These are phyloP conservation scores for Penicillium salamii DNA, from an alignment of 495 filamentous ascomycete species.

Conservation along the genomic window DNA sequence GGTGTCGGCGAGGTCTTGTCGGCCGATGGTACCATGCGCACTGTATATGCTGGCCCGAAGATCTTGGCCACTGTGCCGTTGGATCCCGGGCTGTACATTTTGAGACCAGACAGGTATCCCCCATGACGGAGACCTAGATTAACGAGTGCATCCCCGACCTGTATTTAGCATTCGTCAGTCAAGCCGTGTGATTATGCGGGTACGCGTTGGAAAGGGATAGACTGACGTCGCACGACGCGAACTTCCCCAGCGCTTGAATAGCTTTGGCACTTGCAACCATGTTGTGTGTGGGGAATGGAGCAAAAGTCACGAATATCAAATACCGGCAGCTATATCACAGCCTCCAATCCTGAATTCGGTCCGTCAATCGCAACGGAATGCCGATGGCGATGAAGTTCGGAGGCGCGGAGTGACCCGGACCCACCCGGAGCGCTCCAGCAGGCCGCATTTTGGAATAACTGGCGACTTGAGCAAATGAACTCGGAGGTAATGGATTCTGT, in stretches of 20 bases:
- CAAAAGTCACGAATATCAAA: too few relatives aligned
- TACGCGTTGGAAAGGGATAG: not conserved
- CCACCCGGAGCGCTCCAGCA: slow-evolving; percentile 3
- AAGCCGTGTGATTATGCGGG: too few relatives aligned
- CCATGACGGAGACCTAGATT: slow-evolving; percentile 52
- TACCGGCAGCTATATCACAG: too few relatives aligned
- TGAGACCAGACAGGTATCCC: slow-evolving; percentile 56
- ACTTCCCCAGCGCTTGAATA: slow-evolving; percentile 19
- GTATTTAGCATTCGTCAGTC: too few relatives aligned
- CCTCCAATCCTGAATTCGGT: too few relatives aligned
- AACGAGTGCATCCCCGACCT: slow-evolving; percentile 30
- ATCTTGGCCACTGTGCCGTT: slow-evolving; percentile 52
- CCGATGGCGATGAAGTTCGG: not conserved
- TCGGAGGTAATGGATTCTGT: too few relatives aligned
- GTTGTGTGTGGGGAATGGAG: not conserved
- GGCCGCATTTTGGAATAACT: too few relatives aligned
- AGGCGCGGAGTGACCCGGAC: slow-evolving; percentile 5
- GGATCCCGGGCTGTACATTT: slow-evolving; percentile 54
- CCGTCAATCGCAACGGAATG: too few relatives aligned
- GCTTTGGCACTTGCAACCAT: slow-evolving; percentile 15
- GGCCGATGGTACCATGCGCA: slow-evolving; percentile 30
- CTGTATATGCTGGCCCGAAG: slow-evolving; percentile 56
- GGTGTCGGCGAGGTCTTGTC: slow-evolving; percentile 20
- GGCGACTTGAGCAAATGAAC: too few relatives aligned
- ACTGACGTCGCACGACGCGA: slow-evolving; percentile 25